Percentiles rank a stretch among this genome's conserved stretches.
These are phyloP conservation scores for Ustilaginoidea virens DNA, from an alignment of 2,329 filamentous ascomycete species.

Conservation along the genomic window DNA sequence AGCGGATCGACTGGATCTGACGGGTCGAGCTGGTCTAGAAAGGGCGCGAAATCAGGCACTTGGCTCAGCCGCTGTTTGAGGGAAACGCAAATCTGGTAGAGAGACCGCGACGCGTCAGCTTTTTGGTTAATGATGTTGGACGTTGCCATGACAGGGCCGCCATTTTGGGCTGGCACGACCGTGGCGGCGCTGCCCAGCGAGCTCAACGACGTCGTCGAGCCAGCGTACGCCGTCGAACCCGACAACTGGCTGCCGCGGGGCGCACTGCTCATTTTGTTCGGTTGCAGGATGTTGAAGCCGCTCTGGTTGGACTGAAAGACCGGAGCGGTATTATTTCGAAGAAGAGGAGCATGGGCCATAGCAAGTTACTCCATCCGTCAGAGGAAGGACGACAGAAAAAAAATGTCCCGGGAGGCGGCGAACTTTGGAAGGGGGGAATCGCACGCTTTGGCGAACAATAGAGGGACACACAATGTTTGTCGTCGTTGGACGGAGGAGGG, in stretches of 20 bases:
- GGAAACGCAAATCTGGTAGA: conserved; percentile 89
- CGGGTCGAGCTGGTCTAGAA: conserved; percentile 56
- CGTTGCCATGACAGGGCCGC: conserved; percentile 56
- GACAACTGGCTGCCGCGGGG: conserved; percentile 47
- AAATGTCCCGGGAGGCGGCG: not conserved
- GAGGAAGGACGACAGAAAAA: too few relatives aligned
- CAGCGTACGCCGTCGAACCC: conserved; percentile 40
- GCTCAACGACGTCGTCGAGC: conserved; percentile 35
- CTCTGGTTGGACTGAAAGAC: conserved; percentile 34
- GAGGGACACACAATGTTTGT: conserved; percentile 1
- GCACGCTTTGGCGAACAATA: conserved; percentile 1
- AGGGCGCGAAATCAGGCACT: conserved; percentile 69
- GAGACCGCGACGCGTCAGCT: conserved; percentile 76
- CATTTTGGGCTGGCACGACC: conserved; percentile 24
- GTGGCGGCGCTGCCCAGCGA: conserved; percentile 31
- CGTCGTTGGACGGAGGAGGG: conserved; percentile 1
- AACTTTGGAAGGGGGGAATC: conserved; percentile 2
- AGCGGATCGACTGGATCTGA: conserved; percentile 72
- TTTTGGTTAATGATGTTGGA: conserved; percentile 96
- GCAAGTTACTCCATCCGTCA: conserved; percentile 28
- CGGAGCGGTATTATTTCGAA: conserved; percentile 43
- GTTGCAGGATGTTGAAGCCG: conserved; percentile 25
- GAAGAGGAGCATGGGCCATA: conserved; percentile 45
- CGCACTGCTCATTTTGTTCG: conserved; percentile 34
- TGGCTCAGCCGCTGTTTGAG: conserved; percentile 67